Evolutionary conservation across 1,284 basidiomycete species (phyloP), one percentile per base, ranked within the genome.

Genomic region (Boletus calvinii): DNA sequence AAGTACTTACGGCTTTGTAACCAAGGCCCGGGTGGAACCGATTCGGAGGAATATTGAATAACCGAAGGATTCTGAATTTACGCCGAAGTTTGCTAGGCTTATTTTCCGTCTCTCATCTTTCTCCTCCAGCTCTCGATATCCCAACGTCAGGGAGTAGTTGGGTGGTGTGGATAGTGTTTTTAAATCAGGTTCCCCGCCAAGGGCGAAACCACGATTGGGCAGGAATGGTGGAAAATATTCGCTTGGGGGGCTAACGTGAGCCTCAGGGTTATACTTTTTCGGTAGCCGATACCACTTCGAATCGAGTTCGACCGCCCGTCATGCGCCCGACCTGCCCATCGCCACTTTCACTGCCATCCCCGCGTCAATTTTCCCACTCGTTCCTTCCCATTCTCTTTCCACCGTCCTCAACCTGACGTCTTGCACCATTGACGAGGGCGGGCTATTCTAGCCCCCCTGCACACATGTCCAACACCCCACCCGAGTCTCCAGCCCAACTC

Each of bases 401-500:
- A 8, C 17, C 36, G 4, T 32, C 54, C n/a, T 18, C 7, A 34
- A 18, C 50, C 44, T 43, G 30, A 49, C 42, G 35, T 36, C 45
- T 15, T 39, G 7, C 24, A n/a, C 24, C 26, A 11, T 29, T 15
- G 17, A 43, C 32, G 31, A 58, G 47, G 41, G 51, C 30, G 51
- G 58, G 50, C 40, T 32, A n/a, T 40, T 18, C 17, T 41, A 15
- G 20, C 32, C 39, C 46, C 47, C 38, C 40, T 44, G 26, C 37
- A 40, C 55, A 22, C 45, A 63, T 67, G 62, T 67, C 67, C 35
- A 13, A 62, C 52, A 48, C 64, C 20, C 67, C 64, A 20, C n/a
- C 52, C 9, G 67, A 67, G 26, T 44, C 62, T 22, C 2, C 56
- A 12, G 53, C 51, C 24, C 54, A 64, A 46, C 44, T 70, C 34